Conservation (phyloP, 2,329 filamentous ascomycete species). For the Nigrospora oryzae region DNA sequence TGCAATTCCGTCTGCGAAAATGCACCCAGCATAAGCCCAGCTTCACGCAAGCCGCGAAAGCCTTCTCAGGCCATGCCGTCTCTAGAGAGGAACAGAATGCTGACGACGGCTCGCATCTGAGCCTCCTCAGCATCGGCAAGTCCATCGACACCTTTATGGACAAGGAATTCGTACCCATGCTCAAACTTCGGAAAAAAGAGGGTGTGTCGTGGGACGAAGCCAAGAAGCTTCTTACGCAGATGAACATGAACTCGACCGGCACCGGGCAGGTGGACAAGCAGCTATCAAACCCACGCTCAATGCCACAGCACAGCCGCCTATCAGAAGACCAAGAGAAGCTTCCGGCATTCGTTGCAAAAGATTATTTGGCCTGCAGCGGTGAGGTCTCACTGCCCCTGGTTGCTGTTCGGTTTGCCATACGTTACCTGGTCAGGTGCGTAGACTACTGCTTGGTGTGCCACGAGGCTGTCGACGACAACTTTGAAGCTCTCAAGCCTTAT, state of each 20-base stretch:
- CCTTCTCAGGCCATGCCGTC: constrained; percentile 31
- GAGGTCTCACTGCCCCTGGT: constrained; percentile 43
- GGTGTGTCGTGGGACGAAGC: constrained; percentile 60
- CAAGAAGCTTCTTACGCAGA: constrained; percentile 29
- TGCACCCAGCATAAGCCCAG: constrained; percentile 67
- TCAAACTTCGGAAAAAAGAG: constrained; percentile 47
- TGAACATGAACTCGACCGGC: neutral
- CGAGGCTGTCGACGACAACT: constrained; percentile 51
- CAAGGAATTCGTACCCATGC: constrained; percentile 51
- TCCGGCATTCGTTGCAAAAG: constrained; percentile 15
- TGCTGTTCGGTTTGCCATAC: constrained; percentile 67
- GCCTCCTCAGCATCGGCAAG: constrained; percentile 60
- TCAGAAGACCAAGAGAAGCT: constrained; percentile 8
- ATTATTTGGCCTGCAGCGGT: constrained; percentile 20
- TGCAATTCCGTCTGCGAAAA: constrained; percentile 59
- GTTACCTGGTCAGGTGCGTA: constrained; percentile 71
- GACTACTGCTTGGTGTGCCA: constrained; percentile 86
- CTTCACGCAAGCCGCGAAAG: constrained; percentile 38
- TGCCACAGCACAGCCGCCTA: too few species aligned
- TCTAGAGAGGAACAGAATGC: neutral
- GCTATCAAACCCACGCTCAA: too few species aligned
- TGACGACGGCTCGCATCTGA: constrained; percentile 23
- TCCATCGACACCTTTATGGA: constrained; percentile 63
- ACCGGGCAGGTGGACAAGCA: neutral
- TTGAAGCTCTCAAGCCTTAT: constrained; percentile 67